Evolutionary conservation across 345 rosid species (phyloP), one percentile per base, ranked within the genome.

Genomic region (Carallia brachiata): DNA sequence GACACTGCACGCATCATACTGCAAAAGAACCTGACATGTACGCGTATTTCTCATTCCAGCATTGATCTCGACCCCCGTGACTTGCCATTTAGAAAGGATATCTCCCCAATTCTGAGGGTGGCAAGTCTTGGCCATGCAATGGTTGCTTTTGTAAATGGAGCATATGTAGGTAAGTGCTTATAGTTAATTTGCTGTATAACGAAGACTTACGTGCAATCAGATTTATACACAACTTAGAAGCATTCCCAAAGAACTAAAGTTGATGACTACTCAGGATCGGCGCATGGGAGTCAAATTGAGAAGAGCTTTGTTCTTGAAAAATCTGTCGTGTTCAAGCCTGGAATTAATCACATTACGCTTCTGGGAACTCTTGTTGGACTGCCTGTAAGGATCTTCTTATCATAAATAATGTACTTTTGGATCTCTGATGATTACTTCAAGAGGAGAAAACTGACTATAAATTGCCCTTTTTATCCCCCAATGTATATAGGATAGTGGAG

Each of bases 121-220:
- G 90, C 95, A 44, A 90, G 97, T 85, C 89, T 89, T 56, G 98
- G 97, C 52, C 98, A 93, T 34, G 89, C 89, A 32, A 53, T 93
- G 75, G 77, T 77, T 52, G 93, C 77, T n/a, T 89, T 87, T 62
- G 81, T 89, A 18, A 93, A 93, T 50, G 97, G 93, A 12, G 79
- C 89, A 81, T 90, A 79, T 37, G 54, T 85, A 18, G 98, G 98
- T 90, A 77, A 83, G 68, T 34, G 4, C 23, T n/a, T 9, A 10
- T 55, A 27, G 2, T 8, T 17, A 28, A 56, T 23, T 18, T 75
- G 4, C 60, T 56, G 60, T 27, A 23, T 56, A 23, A 56, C 27
- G 23, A 56, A 30, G 60, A 56, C 31, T 27, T 27, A 16, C 0
- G 50, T 44, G 50, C 50, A 44, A 44, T 15, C 50, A 13, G 17